These are phyloP conservation scores for Termitomyces sp. DNA, from an alignment of 768 basidiomycete genomes.

Conservation along the genomic window DNA sequence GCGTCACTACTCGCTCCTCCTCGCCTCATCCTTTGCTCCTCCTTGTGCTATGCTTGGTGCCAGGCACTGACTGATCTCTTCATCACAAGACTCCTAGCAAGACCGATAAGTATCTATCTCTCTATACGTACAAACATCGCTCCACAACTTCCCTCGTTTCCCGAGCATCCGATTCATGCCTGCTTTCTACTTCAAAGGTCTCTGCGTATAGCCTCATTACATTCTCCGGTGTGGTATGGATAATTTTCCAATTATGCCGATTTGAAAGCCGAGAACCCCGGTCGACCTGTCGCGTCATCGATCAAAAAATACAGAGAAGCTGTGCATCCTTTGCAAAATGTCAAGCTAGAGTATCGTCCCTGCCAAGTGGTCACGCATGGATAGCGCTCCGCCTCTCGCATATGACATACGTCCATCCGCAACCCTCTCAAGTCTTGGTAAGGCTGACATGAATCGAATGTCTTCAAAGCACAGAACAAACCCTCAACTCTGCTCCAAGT, in stretches of 20 bases:
- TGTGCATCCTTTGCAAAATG: neutral
- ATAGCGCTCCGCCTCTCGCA: neutral
- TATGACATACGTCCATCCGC: neutral
- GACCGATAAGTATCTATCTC: neutral
- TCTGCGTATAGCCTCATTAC: too few relatives aligned
- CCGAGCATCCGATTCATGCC: neutral
- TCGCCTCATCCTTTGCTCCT: neutral
- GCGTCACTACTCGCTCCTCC: neutral
- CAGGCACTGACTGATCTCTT: slow-evolving; percentile 1
- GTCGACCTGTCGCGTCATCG: neutral
- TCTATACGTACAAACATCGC: neutral
- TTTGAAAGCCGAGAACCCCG: neutral
- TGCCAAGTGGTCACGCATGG: neutral
- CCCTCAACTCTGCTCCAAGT: neutral
- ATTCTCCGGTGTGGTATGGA: neutral
- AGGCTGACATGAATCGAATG: neutral
- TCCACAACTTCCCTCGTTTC: neutral
- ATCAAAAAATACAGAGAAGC: neutral
- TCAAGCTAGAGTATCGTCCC: neutral
- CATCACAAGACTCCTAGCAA: neutral
- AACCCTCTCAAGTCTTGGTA: neutral
- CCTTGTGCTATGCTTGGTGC: neutral
- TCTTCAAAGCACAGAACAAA: neutral
- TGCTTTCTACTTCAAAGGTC: neutral
- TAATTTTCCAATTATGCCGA: neutral